Evolutionary conservation across 164 flowering plant genomes (phyloP).

Genomic region (Liquidambar formosana): DNA sequence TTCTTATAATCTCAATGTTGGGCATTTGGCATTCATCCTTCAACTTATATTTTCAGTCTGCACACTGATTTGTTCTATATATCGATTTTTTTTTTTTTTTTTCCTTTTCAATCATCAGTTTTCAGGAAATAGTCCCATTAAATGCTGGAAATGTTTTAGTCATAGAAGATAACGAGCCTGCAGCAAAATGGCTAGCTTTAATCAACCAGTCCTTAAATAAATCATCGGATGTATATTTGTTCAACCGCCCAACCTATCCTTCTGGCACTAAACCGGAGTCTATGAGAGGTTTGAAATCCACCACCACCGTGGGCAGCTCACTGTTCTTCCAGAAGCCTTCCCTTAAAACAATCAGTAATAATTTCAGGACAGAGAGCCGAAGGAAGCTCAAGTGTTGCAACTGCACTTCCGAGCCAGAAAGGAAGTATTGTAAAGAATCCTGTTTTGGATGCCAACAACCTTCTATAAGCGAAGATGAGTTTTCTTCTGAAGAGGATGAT

Average conservation of each 20-base stretch:
- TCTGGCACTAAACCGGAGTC: slow-evolving; percentile 11
- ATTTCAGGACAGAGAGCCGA: slow-evolving; percentile 51
- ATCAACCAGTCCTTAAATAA: slow-evolving; percentile 72
- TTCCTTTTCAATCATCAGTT: slow-evolving; percentile 36
- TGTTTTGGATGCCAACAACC: slow-evolving; percentile 56
- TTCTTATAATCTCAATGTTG: no score
- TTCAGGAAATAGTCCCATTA: slow-evolving; percentile 91
- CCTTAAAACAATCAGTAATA: slow-evolving; percentile 55
- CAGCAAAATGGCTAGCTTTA: slow-evolving; percentile 70
- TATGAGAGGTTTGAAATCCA: slow-evolving; percentile 16
- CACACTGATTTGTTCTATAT: background rate
- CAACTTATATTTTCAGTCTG: background rate
- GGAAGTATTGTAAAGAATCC: slow-evolving; percentile 52
- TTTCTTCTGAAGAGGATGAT: slow-evolving; percentile 64
- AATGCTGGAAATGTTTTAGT: slow-evolving; percentile 93
- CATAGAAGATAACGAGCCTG: slow-evolving; percentile 79
- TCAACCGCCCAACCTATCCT: slow-evolving; percentile 10
- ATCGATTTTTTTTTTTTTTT: background rate
- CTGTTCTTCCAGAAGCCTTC: slow-evolving; percentile 62
- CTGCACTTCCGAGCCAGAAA: slow-evolving; percentile 46
- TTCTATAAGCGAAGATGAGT: slow-evolving; percentile 29
- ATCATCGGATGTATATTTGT: slow-evolving; percentile 6
- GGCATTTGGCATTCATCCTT: background rate
- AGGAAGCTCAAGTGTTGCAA: slow-evolving; percentile 67
- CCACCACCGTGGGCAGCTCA: slow-evolving; percentile 24